Evolutionary conservation across 306 rosid species (phyloP), one percentile per base, ranked within the genome.

Genomic region (Quercus agrifolia): DNA sequence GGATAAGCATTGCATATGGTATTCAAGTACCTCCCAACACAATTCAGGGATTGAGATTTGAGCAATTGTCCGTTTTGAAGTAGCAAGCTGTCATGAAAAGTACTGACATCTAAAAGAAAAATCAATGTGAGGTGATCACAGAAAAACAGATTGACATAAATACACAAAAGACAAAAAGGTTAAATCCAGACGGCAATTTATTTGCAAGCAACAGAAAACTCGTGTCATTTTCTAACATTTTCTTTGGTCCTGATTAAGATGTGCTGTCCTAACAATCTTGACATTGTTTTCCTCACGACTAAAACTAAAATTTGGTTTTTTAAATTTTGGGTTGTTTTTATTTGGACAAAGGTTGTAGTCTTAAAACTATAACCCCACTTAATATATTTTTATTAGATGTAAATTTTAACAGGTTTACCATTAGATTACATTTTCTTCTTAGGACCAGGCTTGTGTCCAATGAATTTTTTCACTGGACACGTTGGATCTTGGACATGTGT

Each of bases 361-460:
- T 41, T 7, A 7, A 38, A 2, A 38, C 0, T 38, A 7, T 0
- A 38, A 7, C 0, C 0, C 0, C 10, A 8, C 1, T 41, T 41
- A 41, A 41, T 8, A 41, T 41, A 41, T 41, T 41, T 41, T 41
- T 7, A 7, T 8, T 41, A 41, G 12, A 2, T 41, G 12, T 41
- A 1, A 41, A 41, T 41, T 41, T 41, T 41, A 12, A 41, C 2
- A 41, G 3, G 0, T 41, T 0, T 0, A 7, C 2, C 0, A 8
- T 41, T 41, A 8, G 3, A 41, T 41, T 38, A 41, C 0, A 41
- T 41, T 41, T 38, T 41, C 3, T 41, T 41, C 1, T 41, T 41
- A 8, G 21, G 21, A 21, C 21, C 21, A 21, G 21, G 21, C 21
- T 21, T 21, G 21, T 21, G 21, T 21, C 21, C 21, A 21, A 21